phyloP scores from a whole-genome alignment of 139 green algal species.

The Nannochloris sp. region DNA sequence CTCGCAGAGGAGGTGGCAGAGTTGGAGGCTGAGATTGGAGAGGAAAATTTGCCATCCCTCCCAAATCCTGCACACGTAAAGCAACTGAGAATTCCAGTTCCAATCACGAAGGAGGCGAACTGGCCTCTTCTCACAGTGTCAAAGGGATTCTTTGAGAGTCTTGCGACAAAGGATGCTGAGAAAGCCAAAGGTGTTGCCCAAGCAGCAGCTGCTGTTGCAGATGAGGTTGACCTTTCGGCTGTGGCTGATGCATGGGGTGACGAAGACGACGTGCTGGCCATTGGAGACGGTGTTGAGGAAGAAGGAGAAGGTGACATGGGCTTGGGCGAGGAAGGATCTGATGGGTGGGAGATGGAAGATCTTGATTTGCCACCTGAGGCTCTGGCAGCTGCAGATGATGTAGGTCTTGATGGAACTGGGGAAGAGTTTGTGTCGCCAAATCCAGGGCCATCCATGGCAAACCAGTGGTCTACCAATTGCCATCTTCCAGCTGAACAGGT shows the following conservation, averaged over 20 bases:
- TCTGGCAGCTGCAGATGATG: conserved; percentile 5
- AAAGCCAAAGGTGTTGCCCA: conserved; percentile 11
- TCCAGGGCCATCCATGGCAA: conserved; percentile 54
- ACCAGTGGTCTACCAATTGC: conserved; percentile 80
- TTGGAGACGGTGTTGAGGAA: conserved; percentile 39
- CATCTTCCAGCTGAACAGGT: conserved; percentile 68
- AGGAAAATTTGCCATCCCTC: conserved; percentile 18
- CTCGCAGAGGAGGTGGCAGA: conserved; percentile 59
- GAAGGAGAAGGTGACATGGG: conserved; percentile 11
- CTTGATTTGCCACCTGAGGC: conserved; percentile 60
- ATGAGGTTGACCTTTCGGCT: conserved; percentile 51
- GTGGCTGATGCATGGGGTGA: conserved; percentile 72
- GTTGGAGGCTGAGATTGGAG: conserved; percentile 44
- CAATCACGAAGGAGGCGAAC: conserved; percentile 83
- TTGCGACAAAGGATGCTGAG: conserved; percentile 57
- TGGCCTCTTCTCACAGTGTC: conserved; percentile 94
- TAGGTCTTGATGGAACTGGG: background rate
- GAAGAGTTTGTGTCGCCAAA: conserved; percentile 65
- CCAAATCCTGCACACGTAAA: conserved; percentile 9
- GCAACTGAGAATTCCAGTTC: conserved; percentile 57
- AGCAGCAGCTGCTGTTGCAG: conserved; percentile 24
- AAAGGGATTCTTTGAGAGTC: conserved; percentile 95
- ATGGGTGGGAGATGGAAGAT: conserved; percentile 95
- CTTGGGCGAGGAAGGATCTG: conserved; percentile 51
- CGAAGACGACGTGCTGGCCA: conserved; percentile 44